Percentiles rank a stretch among this genome's conserved stretches.
Conservation (phyloP, 306 rosid species). For the Trifolium dubium region DNA sequence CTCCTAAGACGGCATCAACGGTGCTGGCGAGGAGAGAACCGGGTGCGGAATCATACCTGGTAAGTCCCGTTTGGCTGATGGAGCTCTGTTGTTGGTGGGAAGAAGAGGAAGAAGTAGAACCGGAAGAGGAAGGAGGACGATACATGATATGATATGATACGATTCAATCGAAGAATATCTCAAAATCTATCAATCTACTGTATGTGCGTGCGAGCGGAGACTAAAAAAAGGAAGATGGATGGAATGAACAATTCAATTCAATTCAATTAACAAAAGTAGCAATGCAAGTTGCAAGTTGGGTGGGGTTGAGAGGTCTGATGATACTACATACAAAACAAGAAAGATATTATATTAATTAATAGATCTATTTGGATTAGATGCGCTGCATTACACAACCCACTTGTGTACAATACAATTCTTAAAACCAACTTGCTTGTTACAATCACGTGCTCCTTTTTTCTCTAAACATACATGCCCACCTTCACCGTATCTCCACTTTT, state of each 20-base stretch:
- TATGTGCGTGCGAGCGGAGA: neutral
- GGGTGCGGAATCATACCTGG: slow-evolving; percentile 79
- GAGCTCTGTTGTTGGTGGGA: slow-evolving; percentile 48
- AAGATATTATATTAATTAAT: too few species aligned
- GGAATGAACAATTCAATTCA: neutral
- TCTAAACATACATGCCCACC: too few species aligned
- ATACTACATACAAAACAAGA: too few species aligned
- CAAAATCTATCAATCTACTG: neutral
- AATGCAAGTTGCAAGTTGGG: too few species aligned
- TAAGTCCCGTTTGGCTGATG: slow-evolving; percentile 51
- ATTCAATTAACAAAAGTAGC: too few species aligned
- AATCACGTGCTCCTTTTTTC: too few species aligned
- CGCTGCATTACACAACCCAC: too few species aligned
- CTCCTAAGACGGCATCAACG: slow-evolving; percentile 63
- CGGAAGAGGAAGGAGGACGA: slow-evolving; percentile 44
- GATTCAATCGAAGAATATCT: neutral
- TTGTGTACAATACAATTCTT: too few species aligned
- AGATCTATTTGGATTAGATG: too few species aligned
- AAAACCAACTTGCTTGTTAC: too few species aligned
- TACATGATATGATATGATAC: slow-evolving; percentile 1
- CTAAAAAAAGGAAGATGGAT: neutral
- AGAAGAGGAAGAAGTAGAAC: slow-evolving; percentile 43
- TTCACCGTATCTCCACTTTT: too few species aligned
- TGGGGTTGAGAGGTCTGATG: too few species aligned
- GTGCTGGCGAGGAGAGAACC: slow-evolving; percentile 66